phyloP scores from a whole-genome alignment of 768 basidiomycete species.

The Phanerodontia chrysosporium region DNA sequence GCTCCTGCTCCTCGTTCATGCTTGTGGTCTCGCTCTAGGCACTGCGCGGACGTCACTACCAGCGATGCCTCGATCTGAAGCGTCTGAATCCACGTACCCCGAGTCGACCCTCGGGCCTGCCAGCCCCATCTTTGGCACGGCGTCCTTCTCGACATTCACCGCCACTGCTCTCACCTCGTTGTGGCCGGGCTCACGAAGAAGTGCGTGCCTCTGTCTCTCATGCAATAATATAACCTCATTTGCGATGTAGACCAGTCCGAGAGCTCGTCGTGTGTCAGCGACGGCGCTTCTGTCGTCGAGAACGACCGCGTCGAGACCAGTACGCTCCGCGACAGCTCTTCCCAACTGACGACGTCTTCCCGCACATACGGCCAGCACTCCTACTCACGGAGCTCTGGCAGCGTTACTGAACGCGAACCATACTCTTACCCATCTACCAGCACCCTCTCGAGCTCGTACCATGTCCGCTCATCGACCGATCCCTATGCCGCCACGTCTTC shows the following conservation, averaged over 20 bases:
- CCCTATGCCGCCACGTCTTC: neutral
- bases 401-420: neutral
- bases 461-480: neutral
- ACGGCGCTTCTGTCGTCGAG: constrained; percentile 42
- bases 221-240: too few relatives aligned
- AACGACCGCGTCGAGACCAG: constrained; percentile 21
- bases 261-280: constrained; percentile 40
- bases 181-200: too few relatives aligned
- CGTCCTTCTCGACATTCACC: too few relatives aligned
- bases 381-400: neutral
- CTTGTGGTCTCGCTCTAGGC: too few relatives aligned
- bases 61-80: too few relatives aligned
- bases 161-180: too few relatives aligned
- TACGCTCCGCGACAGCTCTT: constrained; percentile 24
- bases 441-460: neutral
- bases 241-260: constrained; percentile 44
- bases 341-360: neutral
- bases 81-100: too few relatives aligned
- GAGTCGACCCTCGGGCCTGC: too few relatives aligned
- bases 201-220: too few relatives aligned
- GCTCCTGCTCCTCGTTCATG: neutral
- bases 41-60: too few relatives aligned
- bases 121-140: too few relatives aligned
- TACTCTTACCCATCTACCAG: neutral
- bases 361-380: neutral